A percentile compares a stretch with the other conserved stretches of the same genome.
phyloP scores from a whole-genome alignment of 2,329 filamentous ascomycete genomes.

The Teratosphaeria viscida region DNA sequence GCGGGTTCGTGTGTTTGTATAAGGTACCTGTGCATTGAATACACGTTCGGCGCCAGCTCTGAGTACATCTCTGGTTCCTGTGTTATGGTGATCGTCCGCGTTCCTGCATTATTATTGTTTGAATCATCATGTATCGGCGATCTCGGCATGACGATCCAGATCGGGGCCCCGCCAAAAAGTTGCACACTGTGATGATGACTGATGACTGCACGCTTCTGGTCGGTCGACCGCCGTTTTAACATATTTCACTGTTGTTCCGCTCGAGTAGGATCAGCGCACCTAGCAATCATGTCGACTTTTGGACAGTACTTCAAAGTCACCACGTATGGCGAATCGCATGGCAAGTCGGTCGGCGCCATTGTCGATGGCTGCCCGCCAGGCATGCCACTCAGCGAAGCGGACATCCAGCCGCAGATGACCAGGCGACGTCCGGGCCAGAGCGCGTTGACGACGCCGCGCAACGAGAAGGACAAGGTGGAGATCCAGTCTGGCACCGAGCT shows the following conservation, averaged over 20 bases:
- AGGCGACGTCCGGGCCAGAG: constrained; percentile 82
- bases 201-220: background rate
- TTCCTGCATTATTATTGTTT: background rate
- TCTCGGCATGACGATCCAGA: background rate
- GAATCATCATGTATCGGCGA: background rate
- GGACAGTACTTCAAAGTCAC: constrained; percentile 72
- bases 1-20: background rate
- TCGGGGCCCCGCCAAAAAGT: background rate
- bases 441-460: constrained; percentile 78
- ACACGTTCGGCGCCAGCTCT: background rate
- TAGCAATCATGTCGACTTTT: constrained; percentile 70
- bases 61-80: background rate
- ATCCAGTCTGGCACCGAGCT: constrained; percentile 91
- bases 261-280: background rate
- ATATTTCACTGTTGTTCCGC: background rate
- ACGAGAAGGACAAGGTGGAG: constrained; percentile 84
- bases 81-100: background rate
- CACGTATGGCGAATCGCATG: constrained; percentile 82
- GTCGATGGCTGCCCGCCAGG: constrained; percentile 86
- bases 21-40: background rate
- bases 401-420: constrained; percentile 88
- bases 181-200: background rate
- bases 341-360: constrained; percentile 86
- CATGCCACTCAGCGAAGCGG: constrained; percentile 64
- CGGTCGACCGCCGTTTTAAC: background rate